These are phyloP conservation scores for Termitomyces titanicus DNA, from an alignment of 768 basidiomycete genomes.

Conservation along the genomic window DNA sequence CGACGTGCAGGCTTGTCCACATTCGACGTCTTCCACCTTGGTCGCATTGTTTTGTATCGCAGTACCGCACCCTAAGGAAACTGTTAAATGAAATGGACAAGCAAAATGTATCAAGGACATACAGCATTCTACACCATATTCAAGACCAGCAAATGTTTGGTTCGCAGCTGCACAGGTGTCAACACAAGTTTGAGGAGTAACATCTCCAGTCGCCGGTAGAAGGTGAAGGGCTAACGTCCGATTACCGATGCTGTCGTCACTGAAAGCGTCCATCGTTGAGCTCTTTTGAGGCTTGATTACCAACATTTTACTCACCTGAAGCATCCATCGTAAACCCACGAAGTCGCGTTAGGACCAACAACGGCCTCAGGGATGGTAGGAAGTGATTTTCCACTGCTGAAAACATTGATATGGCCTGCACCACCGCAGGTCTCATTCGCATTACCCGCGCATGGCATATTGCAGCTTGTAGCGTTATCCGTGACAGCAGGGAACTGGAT, in stretches of 20 bases:
- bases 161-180: background rate
- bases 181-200: slow-evolving; percentile 8
- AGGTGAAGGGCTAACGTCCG: slow-evolving; percentile 8
- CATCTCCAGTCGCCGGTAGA: background rate
- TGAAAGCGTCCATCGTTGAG: background rate
- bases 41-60: background rate
- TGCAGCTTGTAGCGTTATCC: slow-evolving; percentile 2
- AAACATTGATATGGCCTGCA: slow-evolving; percentile 7
- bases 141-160: slow-evolving; percentile 3
- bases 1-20: slow-evolving; percentile 2
- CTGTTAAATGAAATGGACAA: too few species aligned
- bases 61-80: slow-evolving; percentile 6
- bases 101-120: background rate
- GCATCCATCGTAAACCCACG: slow-evolving; percentile 2
- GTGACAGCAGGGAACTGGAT: slow-evolving; percentile 7
- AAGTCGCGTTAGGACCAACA: background rate
- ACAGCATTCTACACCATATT: slow-evolving; percentile 4
- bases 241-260: slow-evolving; percentile 7
- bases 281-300: too few species aligned
- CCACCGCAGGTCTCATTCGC: slow-evolving; percentile 9
- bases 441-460: slow-evolving; percentile 7
- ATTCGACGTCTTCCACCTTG: slow-evolving; percentile 1
- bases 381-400: slow-evolving; percentile 4
- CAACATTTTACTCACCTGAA: background rate
- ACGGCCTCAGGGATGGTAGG: slow-evolving; percentile 3